These are phyloP conservation scores for Globisporangium rhizosaccharum DNA, from an alignment of 352 stramenopile species.

Conservation along the genomic window DNA sequence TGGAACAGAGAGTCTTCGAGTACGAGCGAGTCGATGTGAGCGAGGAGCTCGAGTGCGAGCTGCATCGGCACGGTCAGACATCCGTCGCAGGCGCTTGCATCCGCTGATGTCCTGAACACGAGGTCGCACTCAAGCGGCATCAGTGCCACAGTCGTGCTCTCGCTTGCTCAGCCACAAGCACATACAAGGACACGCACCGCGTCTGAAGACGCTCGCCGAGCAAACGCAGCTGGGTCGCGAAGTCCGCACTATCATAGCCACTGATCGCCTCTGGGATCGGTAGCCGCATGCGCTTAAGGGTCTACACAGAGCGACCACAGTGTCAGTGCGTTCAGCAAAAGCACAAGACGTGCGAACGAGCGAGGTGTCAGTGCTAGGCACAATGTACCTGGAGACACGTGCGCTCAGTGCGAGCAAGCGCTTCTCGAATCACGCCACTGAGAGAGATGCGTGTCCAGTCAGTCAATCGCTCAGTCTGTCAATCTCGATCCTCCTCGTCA, in stretches of 20 bases:
- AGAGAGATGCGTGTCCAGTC: background rate
- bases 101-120: background rate
- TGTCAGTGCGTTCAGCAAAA: background rate
- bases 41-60: slow-evolving; percentile 11
- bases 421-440: background rate
- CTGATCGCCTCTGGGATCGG: slow-evolving; percentile 9
- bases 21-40: background rate
- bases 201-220: slow-evolving; percentile 10
- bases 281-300: slow-evolving; percentile 10
- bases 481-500: background rate
- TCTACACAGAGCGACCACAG: background rate
- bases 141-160: background rate
- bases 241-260: background rate
- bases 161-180: background rate
- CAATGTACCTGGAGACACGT: slow-evolving; percentile 2
- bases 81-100: background rate
- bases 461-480: background rate
- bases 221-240: background rate
- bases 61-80: slow-evolving; percentile 7
- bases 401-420: background rate
- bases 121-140: background rate
- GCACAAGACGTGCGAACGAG: background rate
- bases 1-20: background rate
- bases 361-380: background rate
- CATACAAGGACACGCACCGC: background rate